Base-by-base conservation (phyloP, 225 moss, liverwort and hornwort species). In the Straminergon stramineum region DNA sequence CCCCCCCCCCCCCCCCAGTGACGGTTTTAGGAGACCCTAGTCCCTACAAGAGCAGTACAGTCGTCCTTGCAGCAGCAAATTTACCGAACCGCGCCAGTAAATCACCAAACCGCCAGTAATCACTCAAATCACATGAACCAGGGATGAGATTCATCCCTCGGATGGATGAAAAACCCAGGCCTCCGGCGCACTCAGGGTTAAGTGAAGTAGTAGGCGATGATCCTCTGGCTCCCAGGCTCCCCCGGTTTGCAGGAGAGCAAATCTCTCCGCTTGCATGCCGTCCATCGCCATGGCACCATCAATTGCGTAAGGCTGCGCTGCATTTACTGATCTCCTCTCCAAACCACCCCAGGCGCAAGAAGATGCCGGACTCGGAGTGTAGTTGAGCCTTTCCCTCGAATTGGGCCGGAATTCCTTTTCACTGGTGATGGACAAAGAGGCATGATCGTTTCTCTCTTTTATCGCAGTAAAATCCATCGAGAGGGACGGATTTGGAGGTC, bases 261-360 rank as follows among this genome's bases (percentile, higher is more conserved):
- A 90, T 90, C 90, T 74, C 86, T 53, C 81, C 55, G 85, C 71
- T 85, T 67, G 89, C 81, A 85, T 85, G 80, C 81, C 81, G 79
- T 85, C 52, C 83, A 24, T 66, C 83, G 81, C 86, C 64, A 65
- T 81, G 81, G 37, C 34, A 53, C 75, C 75, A 85, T 89, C 85
- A 85, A 89, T 80, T 75, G 69, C 79, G 65, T 74, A 81, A 86
- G 90, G 74, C 90, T 90, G 90, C 90, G 81, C 90, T 73, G 90
- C 81, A 64, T 86, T 81, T 73, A 89, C 89, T 89, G 66, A 85
- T 71, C 79, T 79, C 56, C n/a, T 68, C 45, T 6, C 27, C 7
- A 9, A 15, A 17, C 35, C 31, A 32, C 14, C 9, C 3, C 62
- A 6, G 20, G 5, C 31, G 3, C 32, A 53, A 28, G 51, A 73